Conservation (phyloP, 2,329 filamentous ascomycete species). For the Botrytis squamosa region DNA sequence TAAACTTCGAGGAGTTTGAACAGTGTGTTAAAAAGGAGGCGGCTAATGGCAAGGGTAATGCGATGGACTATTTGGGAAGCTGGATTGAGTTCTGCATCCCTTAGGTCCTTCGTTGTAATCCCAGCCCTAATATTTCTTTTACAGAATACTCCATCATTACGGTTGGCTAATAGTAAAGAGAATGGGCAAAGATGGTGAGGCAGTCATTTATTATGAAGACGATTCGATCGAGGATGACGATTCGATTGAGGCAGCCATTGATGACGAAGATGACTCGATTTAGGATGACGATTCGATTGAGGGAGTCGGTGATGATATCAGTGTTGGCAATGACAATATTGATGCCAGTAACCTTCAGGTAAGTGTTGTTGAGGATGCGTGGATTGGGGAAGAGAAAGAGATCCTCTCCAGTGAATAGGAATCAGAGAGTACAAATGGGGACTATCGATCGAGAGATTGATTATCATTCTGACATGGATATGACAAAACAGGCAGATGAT, state of each 20-base stretch:
- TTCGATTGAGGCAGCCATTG: background rate
- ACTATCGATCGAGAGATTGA: background rate
- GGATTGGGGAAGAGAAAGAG: background rate
- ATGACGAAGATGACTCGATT: background rate
- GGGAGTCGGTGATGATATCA: background rate
- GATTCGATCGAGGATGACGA: background rate
- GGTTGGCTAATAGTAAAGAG: background rate
- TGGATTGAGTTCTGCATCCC: constrained; percentile 86
- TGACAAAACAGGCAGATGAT: background rate
- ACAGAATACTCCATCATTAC: background rate
- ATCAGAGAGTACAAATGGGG: background rate
- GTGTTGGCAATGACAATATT: background rate
- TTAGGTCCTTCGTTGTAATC: constrained; percentile 21
- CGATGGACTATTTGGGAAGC: constrained; percentile 77
- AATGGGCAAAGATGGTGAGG: background rate
- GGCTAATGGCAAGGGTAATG: constrained; percentile 55
- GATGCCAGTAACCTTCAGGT: background rate
- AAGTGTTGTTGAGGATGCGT: background rate
- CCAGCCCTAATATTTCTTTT: background rate
- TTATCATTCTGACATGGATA: background rate
- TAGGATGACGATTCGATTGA: background rate
- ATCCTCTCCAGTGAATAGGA: background rate
- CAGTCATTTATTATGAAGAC: background rate
- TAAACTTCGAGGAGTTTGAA: constrained; percentile 80
- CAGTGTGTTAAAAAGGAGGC: constrained; percentile 59